These are phyloP conservation scores for Cutaneotrichosporon sp. DNA, from an alignment of 1,284 basidiomycete genomes.

Conservation along the genomic window DNA sequence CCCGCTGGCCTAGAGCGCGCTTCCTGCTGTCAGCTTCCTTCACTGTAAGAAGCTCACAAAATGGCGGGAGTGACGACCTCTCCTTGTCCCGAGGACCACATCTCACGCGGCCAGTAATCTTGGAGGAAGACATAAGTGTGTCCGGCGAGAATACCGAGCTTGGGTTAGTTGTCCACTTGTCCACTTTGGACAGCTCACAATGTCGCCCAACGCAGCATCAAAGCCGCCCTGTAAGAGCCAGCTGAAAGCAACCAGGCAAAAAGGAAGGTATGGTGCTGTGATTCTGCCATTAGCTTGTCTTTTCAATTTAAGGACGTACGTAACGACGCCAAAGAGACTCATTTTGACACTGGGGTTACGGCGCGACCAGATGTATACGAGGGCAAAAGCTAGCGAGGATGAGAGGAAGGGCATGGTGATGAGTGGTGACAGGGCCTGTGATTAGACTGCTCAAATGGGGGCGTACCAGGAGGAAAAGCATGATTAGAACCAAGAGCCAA, in stretches of 20 bases:
- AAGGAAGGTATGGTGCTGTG: conserved; percentile 90
- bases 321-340: conserved; percentile 88
- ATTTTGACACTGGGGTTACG: conserved; percentile 92
- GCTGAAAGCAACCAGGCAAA: conserved; percentile 79
- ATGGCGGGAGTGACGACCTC: conserved; percentile 72
- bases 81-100: conserved; percentile 56
- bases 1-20: conserved; percentile 19
- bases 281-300: conserved; percentile 56
- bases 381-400: conserved; percentile 72
- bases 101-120: conserved; percentile 92
- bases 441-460: neutral
- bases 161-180: conserved; percentile 21
- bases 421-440: conserved; percentile 75
- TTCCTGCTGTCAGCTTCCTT: conserved; percentile 19
- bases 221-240: conserved; percentile 87
- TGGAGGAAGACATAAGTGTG: conserved; percentile 90
- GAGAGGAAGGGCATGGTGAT: conserved; percentile 79
- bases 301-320: conserved; percentile 48
- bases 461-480: conserved; percentile 72
- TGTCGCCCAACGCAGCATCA: conserved; percentile 77
- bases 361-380: conserved; percentile 95
- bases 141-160: conserved; percentile 77
- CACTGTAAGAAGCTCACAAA: conserved; percentile 62
- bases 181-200: conserved; percentile 57
- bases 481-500: conserved; percentile 80